A percentile compares a stretch with the other conserved stretches of the same genome.
These are phyloP conservation scores for Leishmania braziliensis DNA, from an alignment of 208 protist species.

Conservation along the genomic window DNA sequence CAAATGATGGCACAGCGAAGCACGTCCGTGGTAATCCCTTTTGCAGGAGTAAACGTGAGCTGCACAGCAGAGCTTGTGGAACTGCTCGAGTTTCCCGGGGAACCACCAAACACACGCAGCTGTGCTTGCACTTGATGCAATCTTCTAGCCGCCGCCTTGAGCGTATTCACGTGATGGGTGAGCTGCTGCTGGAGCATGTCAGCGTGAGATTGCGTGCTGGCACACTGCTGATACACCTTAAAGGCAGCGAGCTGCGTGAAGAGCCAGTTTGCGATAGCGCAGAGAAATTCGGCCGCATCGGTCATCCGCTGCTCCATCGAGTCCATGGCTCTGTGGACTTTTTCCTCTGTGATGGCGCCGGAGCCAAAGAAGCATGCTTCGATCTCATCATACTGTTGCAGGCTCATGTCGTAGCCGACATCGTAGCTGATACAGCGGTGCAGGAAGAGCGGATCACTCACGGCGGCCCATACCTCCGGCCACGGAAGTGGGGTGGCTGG, in stretches of 20 bases:
- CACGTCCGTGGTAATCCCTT: slow-evolving; percentile 29
- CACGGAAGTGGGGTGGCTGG: slow-evolving; percentile 28
- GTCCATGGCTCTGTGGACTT: slow-evolving; percentile 18
- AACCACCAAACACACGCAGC: slow-evolving; percentile 27
- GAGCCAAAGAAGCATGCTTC: slow-evolving; percentile 27
- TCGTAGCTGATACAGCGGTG: slow-evolving; percentile 44
- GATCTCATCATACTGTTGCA: slow-evolving; percentile 32
- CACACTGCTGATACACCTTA: slow-evolving; percentile 33
- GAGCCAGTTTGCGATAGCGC: slow-evolving; percentile 47
- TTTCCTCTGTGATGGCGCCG: slow-evolving; percentile 19
- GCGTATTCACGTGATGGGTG: slow-evolving; percentile 35
- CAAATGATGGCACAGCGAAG: slow-evolving; percentile 41
- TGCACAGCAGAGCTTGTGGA: neutral
- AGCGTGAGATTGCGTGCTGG: slow-evolving; percentile 42
- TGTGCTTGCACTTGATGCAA: slow-evolving; percentile 45
- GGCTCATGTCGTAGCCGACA: slow-evolving; percentile 41
- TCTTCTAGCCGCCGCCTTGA: slow-evolving; percentile 41
- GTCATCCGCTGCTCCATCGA: slow-evolving; percentile 4
- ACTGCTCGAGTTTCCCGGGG: neutral
- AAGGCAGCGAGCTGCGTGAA: slow-evolving; percentile 49
- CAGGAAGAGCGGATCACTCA: slow-evolving; percentile 45
- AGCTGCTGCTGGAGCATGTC: slow-evolving; percentile 50
- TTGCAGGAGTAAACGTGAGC: slow-evolving; percentile 35
- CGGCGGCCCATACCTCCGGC: slow-evolving; percentile 40
- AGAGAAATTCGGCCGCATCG: slow-evolving; percentile 14